Evolutionary conservation across 139 green algal genomes (phyloP).

Genomic region (Pleodorina starrii): DNA sequence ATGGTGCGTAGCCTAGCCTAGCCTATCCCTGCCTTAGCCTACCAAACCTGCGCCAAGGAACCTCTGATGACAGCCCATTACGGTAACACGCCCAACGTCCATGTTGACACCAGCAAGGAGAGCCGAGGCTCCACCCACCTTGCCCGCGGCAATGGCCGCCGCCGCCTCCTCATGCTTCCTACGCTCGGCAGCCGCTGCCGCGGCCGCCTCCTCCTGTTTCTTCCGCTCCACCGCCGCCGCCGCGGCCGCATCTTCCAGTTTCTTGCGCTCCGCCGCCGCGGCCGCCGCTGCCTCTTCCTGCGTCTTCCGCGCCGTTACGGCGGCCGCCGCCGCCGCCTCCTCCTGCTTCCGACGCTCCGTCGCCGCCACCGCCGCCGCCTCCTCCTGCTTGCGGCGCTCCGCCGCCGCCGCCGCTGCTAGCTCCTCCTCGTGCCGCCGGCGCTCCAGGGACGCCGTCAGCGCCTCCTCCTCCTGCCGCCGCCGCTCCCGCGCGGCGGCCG

Average conservation of each 20-base stretch:
- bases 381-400: not conserved
- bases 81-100: too few relatives aligned
- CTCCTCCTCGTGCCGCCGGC: not conserved
- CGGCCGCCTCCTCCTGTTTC: slow-evolving; percentile 6
- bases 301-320: not conserved
- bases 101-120: too few relatives aligned
- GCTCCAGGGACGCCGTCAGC: not conserved
- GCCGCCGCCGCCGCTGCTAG: not conserved
- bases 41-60: too few relatives aligned
- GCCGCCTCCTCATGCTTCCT: not conserved
- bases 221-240: not conserved
- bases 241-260: not conserved
- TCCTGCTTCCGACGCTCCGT: not conserved
- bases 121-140: too few relatives aligned
- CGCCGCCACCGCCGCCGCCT: not conserved
- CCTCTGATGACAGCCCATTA: too few relatives aligned
- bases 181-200: not conserved
- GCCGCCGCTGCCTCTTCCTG: slow-evolving; percentile 11
- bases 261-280: not conserved
- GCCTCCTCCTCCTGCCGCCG: not conserved
- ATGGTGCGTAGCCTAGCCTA: too few relatives aligned
- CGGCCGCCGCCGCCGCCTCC: not conserved
- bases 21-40: too few relatives aligned
- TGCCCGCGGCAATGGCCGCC: not conserved
- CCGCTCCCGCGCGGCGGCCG: not conserved